A percentile compares a stretch with the other conserved stretches of the same genome.
Evolutionary conservation across 2,329 filamentous ascomycete species (phyloP).

Genomic region (Eutypa lata): DNA sequence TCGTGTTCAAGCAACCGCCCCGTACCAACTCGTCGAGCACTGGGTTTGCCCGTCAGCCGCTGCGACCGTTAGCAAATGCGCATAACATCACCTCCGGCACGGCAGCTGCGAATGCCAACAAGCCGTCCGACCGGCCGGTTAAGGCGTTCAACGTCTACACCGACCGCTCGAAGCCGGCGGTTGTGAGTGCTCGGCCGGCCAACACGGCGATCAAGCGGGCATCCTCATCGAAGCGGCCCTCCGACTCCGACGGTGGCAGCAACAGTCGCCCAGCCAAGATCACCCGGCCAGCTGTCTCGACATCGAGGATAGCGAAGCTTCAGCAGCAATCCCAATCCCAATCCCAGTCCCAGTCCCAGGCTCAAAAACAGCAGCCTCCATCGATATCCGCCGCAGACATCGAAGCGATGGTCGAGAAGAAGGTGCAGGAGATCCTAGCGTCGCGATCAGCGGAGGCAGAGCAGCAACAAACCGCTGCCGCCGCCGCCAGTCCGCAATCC

Average conservation of each 20-base stretch:
- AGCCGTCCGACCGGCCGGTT: slow-evolving; percentile 64
- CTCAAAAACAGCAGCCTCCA: slow-evolving; percentile 11
- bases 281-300: slow-evolving; percentile 17
- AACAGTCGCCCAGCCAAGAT: slow-evolving; percentile 28
- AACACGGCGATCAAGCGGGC: slow-evolving; percentile 16
- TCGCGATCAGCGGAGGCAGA: slow-evolving; percentile 45
- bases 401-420: slow-evolving; percentile 87
- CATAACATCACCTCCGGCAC: slow-evolving; percentile 68
- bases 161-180: slow-evolving; percentile 58
- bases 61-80: slow-evolving; percentile 72
- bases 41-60: slow-evolving; percentile 62
- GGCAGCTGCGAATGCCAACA: slow-evolving; percentile 49
- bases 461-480: not conserved
- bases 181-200: slow-evolving; percentile 23
- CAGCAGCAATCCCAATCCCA: too few species aligned
- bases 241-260: slow-evolving; percentile 34
- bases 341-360: not conserved
- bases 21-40: slow-evolving; percentile 40
- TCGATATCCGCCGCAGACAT: slow-evolving; percentile 69
- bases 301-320: slow-evolving; percentile 15
- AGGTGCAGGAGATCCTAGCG: slow-evolving; percentile 84
- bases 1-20: slow-evolving; percentile 76
- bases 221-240: slow-evolving; percentile 26
- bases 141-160: slow-evolving; percentile 88
- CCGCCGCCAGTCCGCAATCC: slow-evolving; percentile 39